Base-by-base conservation (phyloP, 1,284 basidiomycete genomes). In the Malassezia sympodialis region DNA sequence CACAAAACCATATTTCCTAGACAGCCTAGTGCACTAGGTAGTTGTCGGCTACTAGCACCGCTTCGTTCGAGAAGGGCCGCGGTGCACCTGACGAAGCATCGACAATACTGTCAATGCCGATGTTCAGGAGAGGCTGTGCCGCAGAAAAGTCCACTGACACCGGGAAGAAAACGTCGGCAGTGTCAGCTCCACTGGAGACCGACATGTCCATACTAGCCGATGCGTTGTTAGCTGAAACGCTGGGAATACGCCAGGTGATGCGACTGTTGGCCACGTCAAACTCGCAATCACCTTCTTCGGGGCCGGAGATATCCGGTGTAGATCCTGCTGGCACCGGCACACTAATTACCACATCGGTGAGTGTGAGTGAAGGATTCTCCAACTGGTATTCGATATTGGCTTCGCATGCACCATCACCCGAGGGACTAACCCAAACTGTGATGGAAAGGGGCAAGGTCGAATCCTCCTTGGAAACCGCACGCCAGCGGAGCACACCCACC, bases 311-410 rank as follows among this genome's bases (percentile, higher is more conserved):
- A 6, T 84, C 85, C 1, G 67, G 63, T 15, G 58, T 88, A 2
- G 87, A 86, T 45, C 87, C 87, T 48, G 83, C 77, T 82, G 90
- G 90, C 45, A 96, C 82, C 24, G 93, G 91, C 63, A 96, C 91
- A 50, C 86, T 84, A 61, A 96, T 88, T 65, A 84, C 81, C 30
- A 93, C 82, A 70, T 94, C 88, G 69, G 87, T 83, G 3, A 96
- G 79, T 61, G 85, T 54, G 34, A 72, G 44, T 3, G 59, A 50
- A 10, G 58, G 55, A 58, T 89, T 86, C 74, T 93, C 89, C 44
- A 96, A 84, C 75, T 96, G 90, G 75, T 94, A 98, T 76, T 96
- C 93, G 67, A 96, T 88, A 74, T 87, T 93, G 53, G 96, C 88
- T 64, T 94, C 90, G 65, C 85, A 88, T 8, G 60, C 66, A 15